phyloP scores from a whole-genome alignment of 2,329 filamentous ascomycete species.

The Zalaria sp. region DNA sequence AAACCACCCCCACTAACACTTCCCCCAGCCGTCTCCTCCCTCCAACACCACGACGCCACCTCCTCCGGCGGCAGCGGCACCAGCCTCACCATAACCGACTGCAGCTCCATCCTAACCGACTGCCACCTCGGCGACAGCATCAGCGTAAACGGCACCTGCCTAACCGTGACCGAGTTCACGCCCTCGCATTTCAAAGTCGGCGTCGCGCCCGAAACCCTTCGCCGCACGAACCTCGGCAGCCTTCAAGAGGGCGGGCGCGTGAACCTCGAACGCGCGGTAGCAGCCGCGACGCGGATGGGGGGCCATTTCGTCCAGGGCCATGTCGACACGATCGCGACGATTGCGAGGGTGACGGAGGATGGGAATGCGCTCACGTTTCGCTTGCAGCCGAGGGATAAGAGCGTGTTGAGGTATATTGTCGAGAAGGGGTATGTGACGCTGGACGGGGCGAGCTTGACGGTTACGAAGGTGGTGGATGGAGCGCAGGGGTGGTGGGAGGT shows the following conservation, averaged over 20 bases:
- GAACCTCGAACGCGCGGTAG: constrained; percentile 89
- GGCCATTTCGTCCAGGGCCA: constrained; percentile 95
- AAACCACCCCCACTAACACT: constrained; percentile 19
- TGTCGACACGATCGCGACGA: constrained; percentile 76
- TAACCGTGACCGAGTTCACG: constrained; percentile 71
- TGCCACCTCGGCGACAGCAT: constrained; percentile 86
- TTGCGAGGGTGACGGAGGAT: constrained; percentile 60
- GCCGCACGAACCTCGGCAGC: constrained; percentile 82
- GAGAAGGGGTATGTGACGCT: constrained; percentile 94
- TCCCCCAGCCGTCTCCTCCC: constrained; percentile 60
- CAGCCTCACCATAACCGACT: constrained; percentile 70
- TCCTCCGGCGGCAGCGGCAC: constrained; percentile 62
- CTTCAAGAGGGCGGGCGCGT: constrained; percentile 54
- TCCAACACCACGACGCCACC: constrained; percentile 67
- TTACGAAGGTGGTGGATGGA: constrained; percentile 71
- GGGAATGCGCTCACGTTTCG: constrained; percentile 84
- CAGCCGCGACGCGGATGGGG: constrained; percentile 86
- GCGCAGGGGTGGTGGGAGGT: constrained; percentile 81
- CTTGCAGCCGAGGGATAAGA: constrained; percentile 54
- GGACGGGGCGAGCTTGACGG: constrained; percentile 86
- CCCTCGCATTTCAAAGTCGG: constrained; percentile 67
- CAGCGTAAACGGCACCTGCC: constrained; percentile 85
- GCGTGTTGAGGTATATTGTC: constrained; percentile 73
- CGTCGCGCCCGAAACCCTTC: constrained; percentile 87
- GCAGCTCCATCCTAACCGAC: constrained; percentile 65